Evolutionary conservation across 192 early-diverging fungal species (phyloP).

Genomic region (Chytriomyces confervae): DNA sequence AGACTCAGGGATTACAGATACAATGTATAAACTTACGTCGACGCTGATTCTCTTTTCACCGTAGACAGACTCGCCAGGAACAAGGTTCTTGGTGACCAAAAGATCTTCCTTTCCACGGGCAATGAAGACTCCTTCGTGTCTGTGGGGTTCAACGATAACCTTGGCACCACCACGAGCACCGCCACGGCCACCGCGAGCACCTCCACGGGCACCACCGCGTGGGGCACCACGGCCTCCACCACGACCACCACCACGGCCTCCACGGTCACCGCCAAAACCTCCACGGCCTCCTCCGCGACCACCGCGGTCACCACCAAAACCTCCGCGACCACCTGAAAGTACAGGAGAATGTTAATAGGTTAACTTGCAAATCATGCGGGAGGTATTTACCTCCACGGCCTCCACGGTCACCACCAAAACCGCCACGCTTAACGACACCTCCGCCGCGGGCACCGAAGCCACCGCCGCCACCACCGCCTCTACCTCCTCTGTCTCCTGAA

Average conservation of each 20-base stretch:
- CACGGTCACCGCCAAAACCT: conserved; percentile 57
- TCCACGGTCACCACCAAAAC: conserved; percentile 44
- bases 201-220: conserved; percentile 66
- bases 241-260: conserved; percentile 57
- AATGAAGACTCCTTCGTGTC: conserved; percentile 95
- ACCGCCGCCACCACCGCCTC: conserved; percentile 41
- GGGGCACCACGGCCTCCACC: conserved; percentile 57
- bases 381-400: conserved; percentile 31
- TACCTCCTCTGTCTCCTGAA: conserved; percentile 37
- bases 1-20: conserved; percentile 10
- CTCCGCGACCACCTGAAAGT: conserved; percentile 32
- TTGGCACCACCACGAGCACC: conserved; percentile 91
- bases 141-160: conserved; percentile 96
- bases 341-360: conserved; percentile 3
- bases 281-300: conserved; percentile 47
- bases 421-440: conserved; percentile 40
- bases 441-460: conserved; percentile 39
- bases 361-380: not conserved
- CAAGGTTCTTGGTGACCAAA: conserved; percentile 97
- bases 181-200: conserved; percentile 66
- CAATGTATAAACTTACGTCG: conserved; percentile 68
- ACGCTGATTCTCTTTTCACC: conserved; percentile 98
- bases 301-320: conserved; percentile 47
- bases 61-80: conserved; percentile 95
- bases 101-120: conserved; percentile 99